These are phyloP conservation scores for Citrus trifoliata DNA, from an alignment of 345 rosid species.

Conservation along the genomic window DNA sequence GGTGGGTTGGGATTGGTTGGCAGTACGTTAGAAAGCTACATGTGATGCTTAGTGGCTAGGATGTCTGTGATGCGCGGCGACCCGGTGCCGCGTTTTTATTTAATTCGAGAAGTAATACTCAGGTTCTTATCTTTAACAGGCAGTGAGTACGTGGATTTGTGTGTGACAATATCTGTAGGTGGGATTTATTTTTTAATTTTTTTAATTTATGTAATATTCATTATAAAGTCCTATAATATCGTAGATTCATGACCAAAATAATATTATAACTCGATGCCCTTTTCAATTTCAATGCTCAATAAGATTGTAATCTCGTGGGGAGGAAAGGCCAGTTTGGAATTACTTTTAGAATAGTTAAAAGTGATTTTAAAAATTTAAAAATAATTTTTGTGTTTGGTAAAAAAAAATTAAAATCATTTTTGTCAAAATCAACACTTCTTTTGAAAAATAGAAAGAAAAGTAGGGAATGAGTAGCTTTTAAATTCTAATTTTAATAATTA, in stretches of 20 bases:
- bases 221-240: background rate
- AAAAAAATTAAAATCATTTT: too few relatives aligned
- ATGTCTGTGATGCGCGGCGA: conserved; percentile 26
- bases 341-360: too few relatives aligned
- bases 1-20: background rate
- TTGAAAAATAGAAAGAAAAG: too few relatives aligned
- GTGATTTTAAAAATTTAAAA: too few relatives aligned
- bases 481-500: too few relatives aligned
- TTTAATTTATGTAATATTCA: too few relatives aligned
- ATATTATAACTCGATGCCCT: too few relatives aligned
- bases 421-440: accelerated
- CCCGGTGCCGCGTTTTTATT: conserved; percentile 20
- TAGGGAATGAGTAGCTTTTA: too few relatives aligned
- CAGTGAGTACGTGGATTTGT: background rate
- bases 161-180: background rate
- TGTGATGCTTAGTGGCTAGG: background rate
- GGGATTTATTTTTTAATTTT: too few relatives aligned
- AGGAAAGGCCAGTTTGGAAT: too few relatives aligned
- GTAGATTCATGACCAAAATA: background rate
- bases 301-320: background rate
- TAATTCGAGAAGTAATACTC: background rate
- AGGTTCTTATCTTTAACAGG: background rate
- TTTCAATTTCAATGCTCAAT: background rate
- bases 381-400: too few relatives aligned
- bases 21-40: background rate